These are phyloP conservation scores for Pseudozyma hubeiensis DNA, from an alignment of 1,284 basidiomycete genomes.

Conservation along the genomic window DNA sequence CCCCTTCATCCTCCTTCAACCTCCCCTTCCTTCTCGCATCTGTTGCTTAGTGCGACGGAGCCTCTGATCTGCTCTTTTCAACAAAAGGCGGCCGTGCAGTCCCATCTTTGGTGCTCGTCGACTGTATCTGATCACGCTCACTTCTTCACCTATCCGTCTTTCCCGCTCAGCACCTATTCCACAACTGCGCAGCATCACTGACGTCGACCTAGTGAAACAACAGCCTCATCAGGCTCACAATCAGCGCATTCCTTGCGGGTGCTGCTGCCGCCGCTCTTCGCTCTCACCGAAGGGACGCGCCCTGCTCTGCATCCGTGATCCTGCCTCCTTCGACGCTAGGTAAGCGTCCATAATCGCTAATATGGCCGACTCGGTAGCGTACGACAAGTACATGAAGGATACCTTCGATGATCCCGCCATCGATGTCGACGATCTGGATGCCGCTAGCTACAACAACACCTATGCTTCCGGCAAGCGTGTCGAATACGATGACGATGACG, in stretches of 20 bases:
- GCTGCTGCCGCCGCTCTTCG: background rate
- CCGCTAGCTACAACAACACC: conserved; percentile 29
- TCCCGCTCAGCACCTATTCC: conserved; percentile 2
- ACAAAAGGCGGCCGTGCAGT: background rate
- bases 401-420: conserved; percentile 45
- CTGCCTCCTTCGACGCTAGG: conserved; percentile 16
- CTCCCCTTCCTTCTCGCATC: conserved; percentile 6
- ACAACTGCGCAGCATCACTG: conserved; percentile 12
- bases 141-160: conserved; percentile 5
- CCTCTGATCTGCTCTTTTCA: conserved; percentile 34
- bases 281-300: background rate
- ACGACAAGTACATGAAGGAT: conserved; percentile 60
- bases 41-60: conserved; percentile 35
- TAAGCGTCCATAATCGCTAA: conserved; percentile 23
- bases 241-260: too few species aligned
- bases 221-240: background rate
- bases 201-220: conserved; percentile 1
- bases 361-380: conserved; percentile 51
- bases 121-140: conserved; percentile 45
- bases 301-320: conserved; percentile 1
- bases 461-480: conserved; percentile 36
- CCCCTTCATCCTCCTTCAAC: conserved; percentile 1
- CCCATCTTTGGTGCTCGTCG: conserved; percentile 20
- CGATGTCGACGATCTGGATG: conserved; percentile 42
- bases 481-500: conserved; percentile 50